Base-by-base conservation (phyloP, 1,284 basidiomycete species). In the Cutaneotrichosporon spelunceum region DNA sequence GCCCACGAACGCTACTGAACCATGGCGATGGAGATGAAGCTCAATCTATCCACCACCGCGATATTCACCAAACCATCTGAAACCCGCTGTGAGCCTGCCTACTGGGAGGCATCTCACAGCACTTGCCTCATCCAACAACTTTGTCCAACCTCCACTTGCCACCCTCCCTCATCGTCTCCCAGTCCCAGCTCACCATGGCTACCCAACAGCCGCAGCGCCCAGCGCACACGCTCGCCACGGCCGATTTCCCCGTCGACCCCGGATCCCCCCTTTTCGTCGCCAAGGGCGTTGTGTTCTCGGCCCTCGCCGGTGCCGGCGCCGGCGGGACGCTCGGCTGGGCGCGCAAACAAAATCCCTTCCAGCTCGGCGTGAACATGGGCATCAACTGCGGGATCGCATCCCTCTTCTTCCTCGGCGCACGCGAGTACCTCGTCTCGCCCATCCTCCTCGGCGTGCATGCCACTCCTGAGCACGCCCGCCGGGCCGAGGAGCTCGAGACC, bases 381-480 rank as follows among this genome's bases (percentile, higher is more conserved):
- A 60, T 75, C 27, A 76, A 76, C 58, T 67, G 70, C 36, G 66
- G 70, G 36, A 59, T 77, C 23, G 69, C 67, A 1, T 68, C 73
- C 0, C 53, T 78, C 10, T 64, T 72, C 2, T 77, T 78, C 62
- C 77, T 75, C 60, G 72, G 76, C 72, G 57, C 76, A 16, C 56
- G 78, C 61, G 78, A 79, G 68, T 78, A 78, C 64, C 27, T 77
- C 59, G 66, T 79, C 36, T 74, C 77, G 4, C 78, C 78, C 0
- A 42, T 72, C 2, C 66, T 78, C 19, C 56, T 71, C 8, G 60
- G 66, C 1, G 24, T 64, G 3, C 59, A 69, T n/a, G 56, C 61
- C 5, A 70, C 68, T 9, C 47, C 63, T 16, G 66, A 59, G 3
- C 72, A 76, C 54, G 57, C 57, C 23, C 59, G 53, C 23, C 67